Evolutionary conservation across 176 grass and related monocot genomes (phyloP).

Genomic region (Musa troglodytarum): DNA sequence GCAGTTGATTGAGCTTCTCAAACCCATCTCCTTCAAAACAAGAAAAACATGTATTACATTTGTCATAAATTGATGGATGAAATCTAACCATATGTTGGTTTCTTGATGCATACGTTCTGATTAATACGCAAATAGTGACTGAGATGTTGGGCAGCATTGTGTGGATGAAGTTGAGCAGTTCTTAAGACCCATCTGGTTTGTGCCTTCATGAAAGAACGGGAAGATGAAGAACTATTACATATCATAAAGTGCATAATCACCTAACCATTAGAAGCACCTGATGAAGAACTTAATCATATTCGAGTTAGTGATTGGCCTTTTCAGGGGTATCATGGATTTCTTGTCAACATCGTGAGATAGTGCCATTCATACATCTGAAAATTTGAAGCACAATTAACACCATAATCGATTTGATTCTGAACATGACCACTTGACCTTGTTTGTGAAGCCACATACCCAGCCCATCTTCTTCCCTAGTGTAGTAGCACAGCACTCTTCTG

Average conservation of each 20-base stretch:
- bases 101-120: too few species aligned
- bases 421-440: background rate
- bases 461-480: constrained; percentile 99
- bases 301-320: constrained; percentile 87
- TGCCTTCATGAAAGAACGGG: too few species aligned
- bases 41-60: too few species aligned
- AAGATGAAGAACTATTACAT: background rate
- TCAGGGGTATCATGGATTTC: constrained; percentile 82
- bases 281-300: constrained; percentile 52
- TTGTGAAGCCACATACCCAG: constrained; percentile 45
- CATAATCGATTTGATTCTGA: background rate
- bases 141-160: too few species aligned
- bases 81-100: too few species aligned
- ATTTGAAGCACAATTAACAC: background rate
- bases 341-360: constrained; percentile 72
- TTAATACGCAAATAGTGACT: too few species aligned
- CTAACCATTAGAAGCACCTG: background rate
- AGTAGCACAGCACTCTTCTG: constrained; percentile 93
- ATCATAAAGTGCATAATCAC: background rate
- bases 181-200: too few species aligned
- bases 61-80: too few species aligned
- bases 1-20: too few species aligned
- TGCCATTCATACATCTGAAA: constrained; percentile 80
- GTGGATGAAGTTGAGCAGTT: too few species aligned
- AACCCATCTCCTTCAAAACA: too few species aligned